These are phyloP conservation scores for Elsinoe batatas DNA, from an alignment of 2,329 filamentous ascomycete genomes.

Conservation along the genomic window DNA sequence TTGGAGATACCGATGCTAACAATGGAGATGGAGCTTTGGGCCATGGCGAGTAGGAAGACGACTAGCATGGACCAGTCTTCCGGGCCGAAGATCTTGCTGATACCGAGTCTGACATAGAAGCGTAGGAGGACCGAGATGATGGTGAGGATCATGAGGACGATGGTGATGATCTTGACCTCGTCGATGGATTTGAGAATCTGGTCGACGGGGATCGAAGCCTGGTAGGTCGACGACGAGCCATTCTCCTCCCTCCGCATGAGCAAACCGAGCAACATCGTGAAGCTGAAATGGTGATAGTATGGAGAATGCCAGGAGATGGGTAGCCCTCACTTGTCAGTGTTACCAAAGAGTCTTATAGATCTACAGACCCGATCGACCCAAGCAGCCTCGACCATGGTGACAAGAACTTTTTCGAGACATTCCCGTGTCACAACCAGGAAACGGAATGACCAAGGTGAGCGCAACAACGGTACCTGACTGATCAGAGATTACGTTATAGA, in stretches of 20 bases:
- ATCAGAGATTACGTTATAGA: background rate
- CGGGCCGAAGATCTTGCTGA: slow-evolving; percentile 3
- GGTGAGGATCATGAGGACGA: background rate
- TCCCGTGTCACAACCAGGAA: background rate
- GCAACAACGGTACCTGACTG: background rate
- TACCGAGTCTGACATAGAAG: slow-evolving; percentile 9
- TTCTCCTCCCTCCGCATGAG: slow-evolving; percentile 1
- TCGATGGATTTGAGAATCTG: background rate
- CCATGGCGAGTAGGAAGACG: background rate
- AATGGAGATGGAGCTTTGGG: background rate
- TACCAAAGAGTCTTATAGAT: background rate
- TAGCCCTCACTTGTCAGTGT: background rate
- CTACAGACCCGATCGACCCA: background rate
- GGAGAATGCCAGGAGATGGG: background rate
- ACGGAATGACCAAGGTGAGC: background rate
- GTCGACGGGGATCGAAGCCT: background rate
- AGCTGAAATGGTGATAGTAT: background rate
- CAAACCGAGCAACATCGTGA: background rate
- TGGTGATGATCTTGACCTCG: background rate
- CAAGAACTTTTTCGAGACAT: slow-evolving; percentile 1
- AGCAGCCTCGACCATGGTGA: slow-evolving; percentile 1
- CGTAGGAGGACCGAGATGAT: slow-evolving; percentile 2
- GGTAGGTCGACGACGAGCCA: background rate
- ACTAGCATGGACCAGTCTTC: slow-evolving; percentile 12
- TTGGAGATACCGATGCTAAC: background rate